Percentiles rank a stretch among this genome's conserved stretches.
Evolutionary conservation across 345 rosid species (phyloP).

Genomic region (Aethionema arabicum): DNA sequence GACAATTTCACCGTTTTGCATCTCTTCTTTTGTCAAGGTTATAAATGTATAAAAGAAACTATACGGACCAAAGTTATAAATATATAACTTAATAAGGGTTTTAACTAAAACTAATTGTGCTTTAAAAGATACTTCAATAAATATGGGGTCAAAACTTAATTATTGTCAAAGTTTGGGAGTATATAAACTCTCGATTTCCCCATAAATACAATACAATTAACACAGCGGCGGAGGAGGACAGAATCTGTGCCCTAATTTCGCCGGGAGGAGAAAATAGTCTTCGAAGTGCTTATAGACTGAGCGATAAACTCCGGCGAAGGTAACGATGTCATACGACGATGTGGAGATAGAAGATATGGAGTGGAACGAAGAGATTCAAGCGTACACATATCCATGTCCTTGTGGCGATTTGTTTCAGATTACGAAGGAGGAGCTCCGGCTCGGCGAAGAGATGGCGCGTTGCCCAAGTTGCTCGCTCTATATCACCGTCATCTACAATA

Average conservation of each 20-base stretch:
- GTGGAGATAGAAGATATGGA: slow-evolving; percentile 98
- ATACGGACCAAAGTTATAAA: background rate
- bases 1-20: slow-evolving; percentile 32
- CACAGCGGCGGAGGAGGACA: slow-evolving; percentile 14
- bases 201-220: background rate
- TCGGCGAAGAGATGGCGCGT: slow-evolving; percentile 82
- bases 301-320: background rate
- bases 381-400: slow-evolving; percentile 88
- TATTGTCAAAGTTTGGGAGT: background rate
- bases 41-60: background rate
- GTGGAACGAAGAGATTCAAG: slow-evolving; percentile 79
- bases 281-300: background rate
- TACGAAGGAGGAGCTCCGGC: slow-evolving; percentile 74
- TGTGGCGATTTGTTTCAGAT: slow-evolving; percentile 95
- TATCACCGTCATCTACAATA: slow-evolving; percentile 82
- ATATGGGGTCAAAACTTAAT: background rate
- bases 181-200: background rate
- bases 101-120: too few relatives aligned
- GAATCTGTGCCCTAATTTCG: slow-evolving; percentile 25
- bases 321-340: slow-evolving; percentile 89
- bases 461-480: slow-evolving; percentile 96
- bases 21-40: too few relatives aligned
- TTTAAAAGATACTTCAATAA: background rate
- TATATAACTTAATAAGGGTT: background rate
- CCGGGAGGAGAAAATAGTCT: slow-evolving; percentile 4